phyloP scores from a whole-genome alignment of 495 filamentous ascomycete species.

The Annulohypoxylon bovei region DNA sequence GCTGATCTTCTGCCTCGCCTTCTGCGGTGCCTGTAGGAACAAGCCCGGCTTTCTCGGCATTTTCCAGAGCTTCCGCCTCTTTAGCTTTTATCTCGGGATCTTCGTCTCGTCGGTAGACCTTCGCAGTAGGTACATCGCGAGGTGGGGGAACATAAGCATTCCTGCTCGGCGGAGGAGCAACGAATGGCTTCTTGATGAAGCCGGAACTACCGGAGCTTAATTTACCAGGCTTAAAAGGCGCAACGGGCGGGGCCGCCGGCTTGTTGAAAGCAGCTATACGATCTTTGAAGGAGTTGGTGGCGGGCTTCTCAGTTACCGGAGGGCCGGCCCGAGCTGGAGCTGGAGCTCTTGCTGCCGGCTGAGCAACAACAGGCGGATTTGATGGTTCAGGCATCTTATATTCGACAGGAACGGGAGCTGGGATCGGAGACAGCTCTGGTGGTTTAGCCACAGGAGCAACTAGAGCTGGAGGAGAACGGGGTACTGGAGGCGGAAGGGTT shows the following conservation, averaged over 20 bases:
- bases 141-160: slow-evolving; percentile 88
- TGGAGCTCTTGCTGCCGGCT: slow-evolving; percentile 59
- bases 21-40: slow-evolving; percentile 56
- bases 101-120: slow-evolving; percentile 87
- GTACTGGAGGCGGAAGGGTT: slow-evolving; percentile 42
- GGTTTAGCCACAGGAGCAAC: slow-evolving; percentile 52
- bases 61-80: slow-evolving; percentile 65
- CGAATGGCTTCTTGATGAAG: slow-evolving; percentile 98
- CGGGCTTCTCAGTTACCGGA: slow-evolving; percentile 81
- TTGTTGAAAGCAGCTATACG: slow-evolving; percentile 98
- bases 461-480: slow-evolving; percentile 38
- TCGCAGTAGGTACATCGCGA: slow-evolving; percentile 69
- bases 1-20: slow-evolving; percentile 76
- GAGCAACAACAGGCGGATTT: slow-evolving; percentile 42
- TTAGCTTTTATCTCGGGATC: slow-evolving; percentile 82
- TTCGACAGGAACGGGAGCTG: slow-evolving; percentile 54
- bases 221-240: slow-evolving; percentile 84
- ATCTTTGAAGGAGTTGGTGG: slow-evolving; percentile 82
- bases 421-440: slow-evolving; percentile 51
- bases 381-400: slow-evolving; percentile 46
- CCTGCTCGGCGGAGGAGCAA: slow-evolving; percentile 92
- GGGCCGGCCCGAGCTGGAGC: slow-evolving; percentile 56
- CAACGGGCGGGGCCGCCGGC: slow-evolving; percentile 80
- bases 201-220: slow-evolving; percentile 64
- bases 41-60: slow-evolving; percentile 68